These are phyloP conservation scores for Ceratorhiza oryzae-sativae DNA, from an alignment of 1,284 basidiomycete species.

Conservation along the genomic window DNA sequence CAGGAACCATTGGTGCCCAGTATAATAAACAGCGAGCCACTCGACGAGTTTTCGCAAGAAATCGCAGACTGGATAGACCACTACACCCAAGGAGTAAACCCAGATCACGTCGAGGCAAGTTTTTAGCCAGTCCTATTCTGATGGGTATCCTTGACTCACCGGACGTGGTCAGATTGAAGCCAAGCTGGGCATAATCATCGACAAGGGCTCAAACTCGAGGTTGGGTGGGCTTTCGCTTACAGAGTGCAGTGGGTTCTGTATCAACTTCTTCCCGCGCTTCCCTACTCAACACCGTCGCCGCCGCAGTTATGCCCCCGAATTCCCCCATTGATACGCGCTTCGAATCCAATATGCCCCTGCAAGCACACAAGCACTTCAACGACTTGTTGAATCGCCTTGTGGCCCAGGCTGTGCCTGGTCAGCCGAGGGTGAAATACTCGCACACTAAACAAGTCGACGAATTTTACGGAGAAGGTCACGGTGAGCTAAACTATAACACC, in stretches of 20 bases:
- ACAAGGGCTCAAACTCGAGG: conserved; percentile 64
- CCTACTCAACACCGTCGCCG: conserved; percentile 56
- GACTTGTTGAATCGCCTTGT: conserved; percentile 80
- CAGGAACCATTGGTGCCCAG: conserved; percentile 74
- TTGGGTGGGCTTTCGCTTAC: conserved; percentile 67
- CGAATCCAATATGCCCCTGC: conserved; percentile 87
- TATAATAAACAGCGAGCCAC: conserved; percentile 89
- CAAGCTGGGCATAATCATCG: conserved; percentile 85
- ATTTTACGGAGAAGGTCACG: conserved; percentile 62
- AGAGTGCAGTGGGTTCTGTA: conserved; percentile 79
- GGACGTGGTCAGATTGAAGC: conserved; percentile 81
- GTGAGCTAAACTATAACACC: conserved; percentile 41
- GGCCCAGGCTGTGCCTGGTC: conserved; percentile 53
- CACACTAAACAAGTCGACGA: conserved; percentile 84
- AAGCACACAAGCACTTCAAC: conserved; percentile 87
- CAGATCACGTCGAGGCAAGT: conserved; percentile 58
- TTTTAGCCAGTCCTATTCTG: neutral
- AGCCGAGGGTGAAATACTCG: conserved; percentile 68
- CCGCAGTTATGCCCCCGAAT: conserved; percentile 58
- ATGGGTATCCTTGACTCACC: neutral
- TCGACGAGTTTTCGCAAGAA: conserved; percentile 92
- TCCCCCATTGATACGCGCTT: conserved; percentile 63
- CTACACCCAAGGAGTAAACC: conserved; percentile 48
- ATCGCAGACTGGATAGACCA: conserved; percentile 85
- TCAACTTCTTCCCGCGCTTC: conserved; percentile 33